Conservation (phyloP, 2,329 filamentous ascomycete genomes). For the Xylaria sp. region DNA sequence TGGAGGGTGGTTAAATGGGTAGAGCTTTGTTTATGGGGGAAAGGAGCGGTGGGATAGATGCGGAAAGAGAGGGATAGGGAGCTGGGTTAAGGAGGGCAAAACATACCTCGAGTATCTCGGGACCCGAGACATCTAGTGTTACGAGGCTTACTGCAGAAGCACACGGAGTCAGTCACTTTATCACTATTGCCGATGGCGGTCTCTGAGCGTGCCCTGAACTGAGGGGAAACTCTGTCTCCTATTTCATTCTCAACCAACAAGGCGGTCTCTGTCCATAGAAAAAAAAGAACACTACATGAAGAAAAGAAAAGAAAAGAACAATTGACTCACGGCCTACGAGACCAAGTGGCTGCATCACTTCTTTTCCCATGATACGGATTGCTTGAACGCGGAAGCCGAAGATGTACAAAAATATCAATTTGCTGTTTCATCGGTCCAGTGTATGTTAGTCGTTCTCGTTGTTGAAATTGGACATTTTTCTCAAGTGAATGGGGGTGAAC, state of each 20-base stretch:
- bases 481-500: neutral
- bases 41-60: neutral
- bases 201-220: neutral
- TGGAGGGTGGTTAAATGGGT: neutral
- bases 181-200: neutral
- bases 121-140: constrained; percentile 74
- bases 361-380: constrained; percentile 73
- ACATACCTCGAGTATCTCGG: constrained; percentile 65
- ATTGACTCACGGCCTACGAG: constrained; percentile 64
- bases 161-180: neutral
- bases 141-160: constrained; percentile 65
- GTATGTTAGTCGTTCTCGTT: constrained; percentile 4
- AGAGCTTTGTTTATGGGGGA: neutral
- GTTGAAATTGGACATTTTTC: neutral
- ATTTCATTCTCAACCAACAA: too few species aligned
- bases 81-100: too few species aligned
- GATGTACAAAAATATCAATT: constrained; percentile 67
- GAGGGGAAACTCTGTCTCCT: neutral
- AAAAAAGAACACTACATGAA: neutral
- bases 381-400: constrained; percentile 76
- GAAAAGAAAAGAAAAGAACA: neutral
- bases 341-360: constrained; percentile 78
- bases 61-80: too few species aligned
- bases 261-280: neutral
- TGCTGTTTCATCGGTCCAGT: constrained; percentile 52